Percentiles rank a stretch among this genome's conserved stretches.
These are phyloP conservation scores for Coniochaeta ligniaria DNA, from an alignment of 2,329 filamentous ascomycete species.

Conservation along the genomic window DNA sequence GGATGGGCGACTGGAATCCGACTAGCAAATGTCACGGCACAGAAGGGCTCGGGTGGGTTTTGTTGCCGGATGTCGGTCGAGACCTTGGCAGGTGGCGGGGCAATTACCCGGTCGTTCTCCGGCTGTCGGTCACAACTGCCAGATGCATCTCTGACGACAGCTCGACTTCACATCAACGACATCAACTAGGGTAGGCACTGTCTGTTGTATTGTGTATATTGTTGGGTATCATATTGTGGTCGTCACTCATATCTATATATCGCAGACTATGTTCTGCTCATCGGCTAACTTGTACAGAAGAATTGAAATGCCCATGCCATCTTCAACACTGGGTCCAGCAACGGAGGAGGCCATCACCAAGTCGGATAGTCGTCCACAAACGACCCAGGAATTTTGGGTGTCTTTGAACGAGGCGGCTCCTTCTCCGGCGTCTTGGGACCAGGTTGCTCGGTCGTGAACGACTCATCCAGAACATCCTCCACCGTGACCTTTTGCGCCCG, in stretches of 20 bases:
- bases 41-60: background rate
- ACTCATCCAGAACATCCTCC: background rate
- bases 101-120: background rate
- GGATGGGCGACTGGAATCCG: background rate
- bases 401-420: background rate
- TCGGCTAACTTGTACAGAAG: background rate
- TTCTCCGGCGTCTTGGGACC: background rate
- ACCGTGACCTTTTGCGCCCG: background rate
- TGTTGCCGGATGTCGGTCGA: background rate
- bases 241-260: background rate
- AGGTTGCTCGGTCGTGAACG: background rate
- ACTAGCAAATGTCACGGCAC: background rate
- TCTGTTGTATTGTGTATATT: too few relatives aligned
- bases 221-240: background rate
- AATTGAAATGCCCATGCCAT: background rate
- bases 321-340: background rate
- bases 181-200: too few relatives aligned
- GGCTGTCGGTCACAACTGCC: background rate
- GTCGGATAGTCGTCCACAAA: background rate
- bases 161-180: too few relatives aligned
- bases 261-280: background rate
- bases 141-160: background rate
- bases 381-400: background rate
- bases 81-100: background rate
- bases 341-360: background rate